A percentile compares a stretch with the other conserved stretches of the same genome.
These are phyloP conservation scores for Lipomyces sp. DNA, from an alignment of 805 yeast genomes.

Conservation along the genomic window DNA sequence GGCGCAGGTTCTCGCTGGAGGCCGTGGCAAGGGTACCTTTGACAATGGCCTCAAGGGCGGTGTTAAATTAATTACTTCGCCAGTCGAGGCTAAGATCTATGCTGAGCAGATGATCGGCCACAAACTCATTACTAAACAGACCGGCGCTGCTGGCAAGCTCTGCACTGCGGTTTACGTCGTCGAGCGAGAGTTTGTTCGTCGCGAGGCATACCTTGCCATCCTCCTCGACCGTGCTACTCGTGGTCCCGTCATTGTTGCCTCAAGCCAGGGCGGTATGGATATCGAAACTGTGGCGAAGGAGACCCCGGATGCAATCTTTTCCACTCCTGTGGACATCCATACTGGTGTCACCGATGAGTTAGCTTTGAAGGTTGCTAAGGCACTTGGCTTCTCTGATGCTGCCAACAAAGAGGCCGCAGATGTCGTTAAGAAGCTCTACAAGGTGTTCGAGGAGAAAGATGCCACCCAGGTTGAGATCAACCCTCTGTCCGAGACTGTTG, in stretches of 20 bases:
- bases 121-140: constrained; percentile 95
- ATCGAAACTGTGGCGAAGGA: constrained; percentile 96
- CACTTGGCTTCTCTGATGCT: constrained; percentile 76
- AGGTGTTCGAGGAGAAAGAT: constrained; percentile 87
- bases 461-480: constrained; percentile 98
- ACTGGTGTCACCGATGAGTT: constrained; percentile 78
- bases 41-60: constrained; percentile 97
- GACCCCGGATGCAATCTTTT: constrained; percentile 89
- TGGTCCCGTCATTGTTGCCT: constrained; percentile 90
- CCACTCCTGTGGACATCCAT: constrained; percentile 76
- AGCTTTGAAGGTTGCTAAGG: constrained; percentile 76
- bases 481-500: constrained; percentile 92
- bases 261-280: constrained; percentile 99
- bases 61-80: constrained; percentile 82
- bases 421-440: constrained; percentile 82
- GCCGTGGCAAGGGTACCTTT: constrained; percentile 98
- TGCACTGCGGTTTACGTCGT: constrained; percentile 96
- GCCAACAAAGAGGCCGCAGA: constrained; percentile 87
- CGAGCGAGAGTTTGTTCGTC: constrained; percentile 89
- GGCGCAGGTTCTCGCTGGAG: constrained; percentile 99
- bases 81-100: constrained; percentile 83
- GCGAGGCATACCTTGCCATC: constrained; percentile 95
- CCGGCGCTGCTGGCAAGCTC: constrained; percentile 95
- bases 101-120: constrained; percentile 90
- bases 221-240: constrained; percentile 92